Conservation (phyloP, 2,329 filamentous ascomycete species). For the Escovopsis sp. region DNA sequence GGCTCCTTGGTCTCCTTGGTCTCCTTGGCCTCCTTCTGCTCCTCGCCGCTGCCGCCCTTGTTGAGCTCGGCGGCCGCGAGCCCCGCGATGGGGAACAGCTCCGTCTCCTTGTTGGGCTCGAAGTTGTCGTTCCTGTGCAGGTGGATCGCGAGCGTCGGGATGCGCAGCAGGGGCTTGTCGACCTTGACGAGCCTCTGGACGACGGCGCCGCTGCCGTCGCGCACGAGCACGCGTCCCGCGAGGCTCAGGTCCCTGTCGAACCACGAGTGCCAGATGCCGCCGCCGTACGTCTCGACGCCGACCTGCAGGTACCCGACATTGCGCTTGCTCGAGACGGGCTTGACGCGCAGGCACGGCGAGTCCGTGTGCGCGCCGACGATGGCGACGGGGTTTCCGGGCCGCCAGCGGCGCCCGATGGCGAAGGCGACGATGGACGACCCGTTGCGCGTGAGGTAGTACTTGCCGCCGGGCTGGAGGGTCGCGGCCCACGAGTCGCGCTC, state of each 20-base stretch:
- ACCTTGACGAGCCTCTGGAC: slow-evolving; percentile 80
- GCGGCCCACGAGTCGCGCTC: slow-evolving; percentile 84
- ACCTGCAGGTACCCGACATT: slow-evolving; percentile 83
- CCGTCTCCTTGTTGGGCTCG: slow-evolving; percentile 91
- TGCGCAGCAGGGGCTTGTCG: slow-evolving; percentile 76
- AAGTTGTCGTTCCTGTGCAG: slow-evolving; percentile 77
- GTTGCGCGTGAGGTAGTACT: slow-evolving; percentile 94
- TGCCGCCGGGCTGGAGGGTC: slow-evolving; percentile 68
- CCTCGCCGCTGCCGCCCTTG: slow-evolving; percentile 44
- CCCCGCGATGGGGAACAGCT: slow-evolving; percentile 86
- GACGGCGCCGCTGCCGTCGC: slow-evolving; percentile 50
- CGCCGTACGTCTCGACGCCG: slow-evolving; percentile 92
- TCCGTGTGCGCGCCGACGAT: slow-evolving; percentile 97
- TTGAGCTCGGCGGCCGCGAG: slow-evolving; percentile 82
- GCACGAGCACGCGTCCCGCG: slow-evolving; percentile 76
- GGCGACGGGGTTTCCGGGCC: slow-evolving; percentile 74
- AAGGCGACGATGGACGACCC: slow-evolving; percentile 86
- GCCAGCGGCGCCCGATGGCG: slow-evolving; percentile 81
- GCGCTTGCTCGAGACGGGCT: slow-evolving; percentile 84
- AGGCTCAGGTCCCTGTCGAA: slow-evolving; percentile 91
- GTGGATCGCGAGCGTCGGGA: slow-evolving; percentile 89
- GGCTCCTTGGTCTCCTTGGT: not conserved
- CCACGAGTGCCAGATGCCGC: slow-evolving; percentile 96
- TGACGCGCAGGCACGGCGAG: slow-evolving; percentile 80
- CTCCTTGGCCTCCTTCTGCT: slow-evolving; percentile 26